phyloP scores from a whole-genome alignment of 345 rosid genomes.

The Syzygium grande region DNA sequence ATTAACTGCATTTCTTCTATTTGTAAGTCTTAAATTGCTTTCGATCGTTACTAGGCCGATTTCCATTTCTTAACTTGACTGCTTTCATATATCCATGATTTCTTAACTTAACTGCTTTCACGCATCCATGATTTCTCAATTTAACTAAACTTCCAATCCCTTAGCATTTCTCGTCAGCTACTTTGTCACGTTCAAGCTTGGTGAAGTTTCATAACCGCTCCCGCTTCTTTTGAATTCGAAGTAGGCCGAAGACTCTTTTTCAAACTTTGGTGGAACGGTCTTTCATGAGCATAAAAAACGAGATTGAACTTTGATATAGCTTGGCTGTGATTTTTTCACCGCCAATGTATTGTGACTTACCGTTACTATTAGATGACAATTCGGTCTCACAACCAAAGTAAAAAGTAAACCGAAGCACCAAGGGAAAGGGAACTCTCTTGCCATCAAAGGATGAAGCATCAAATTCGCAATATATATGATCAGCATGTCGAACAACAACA shows the following conservation, averaged over 20 bases:
- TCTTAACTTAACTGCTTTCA: neutral
- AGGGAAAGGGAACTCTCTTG: neutral
- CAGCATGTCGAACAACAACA: neutral
- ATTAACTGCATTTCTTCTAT: neutral
- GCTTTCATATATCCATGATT: neutral
- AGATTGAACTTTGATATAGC: neutral
- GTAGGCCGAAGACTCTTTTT: neutral
- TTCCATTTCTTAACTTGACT: neutral
- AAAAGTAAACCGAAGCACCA: neutral
- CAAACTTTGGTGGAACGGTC: neutral
- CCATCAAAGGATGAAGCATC: neutral
- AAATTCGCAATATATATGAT: neutral
- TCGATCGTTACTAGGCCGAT: accelerated
- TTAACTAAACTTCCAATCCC: neutral
- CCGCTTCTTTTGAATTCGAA: neutral
- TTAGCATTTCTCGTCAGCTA: neutral
- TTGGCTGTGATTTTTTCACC: neutral
- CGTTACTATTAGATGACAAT: neutral
- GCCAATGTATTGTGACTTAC: neutral
- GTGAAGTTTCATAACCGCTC: neutral
- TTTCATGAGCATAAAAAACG: neutral
- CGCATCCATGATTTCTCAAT: neutral
- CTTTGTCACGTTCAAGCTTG: too few relatives aligned
- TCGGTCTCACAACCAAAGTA: neutral
- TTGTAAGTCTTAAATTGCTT: neutral